A percentile compares a stretch with the other conserved stretches of the same genome.
Evolutionary conservation across 768 basidiomycete genomes (phyloP).

Genomic region (Chiua virens): DNA sequence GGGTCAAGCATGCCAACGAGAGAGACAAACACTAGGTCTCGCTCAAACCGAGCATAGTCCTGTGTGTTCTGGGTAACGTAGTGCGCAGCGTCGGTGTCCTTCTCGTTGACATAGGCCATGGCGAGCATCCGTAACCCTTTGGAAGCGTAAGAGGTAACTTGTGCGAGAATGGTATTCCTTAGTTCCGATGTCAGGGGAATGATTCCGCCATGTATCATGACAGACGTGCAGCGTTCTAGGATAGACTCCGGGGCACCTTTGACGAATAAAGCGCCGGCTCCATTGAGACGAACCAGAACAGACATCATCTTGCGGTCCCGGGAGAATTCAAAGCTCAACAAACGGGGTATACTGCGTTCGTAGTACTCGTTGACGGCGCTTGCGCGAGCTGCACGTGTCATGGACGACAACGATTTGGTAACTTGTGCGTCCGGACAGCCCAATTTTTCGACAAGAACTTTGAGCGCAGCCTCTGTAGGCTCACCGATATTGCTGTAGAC

Average conservation of each 20-base stretch:
- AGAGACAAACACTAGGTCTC: conserved; percentile 89
- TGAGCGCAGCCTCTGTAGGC: conserved; percentile 96
- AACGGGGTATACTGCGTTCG: conserved; percentile 70
- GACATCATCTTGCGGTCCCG: conserved; percentile 99
- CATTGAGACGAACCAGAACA: conserved; percentile 75
- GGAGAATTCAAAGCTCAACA: conserved; percentile 96
- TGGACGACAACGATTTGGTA: conserved; percentile 52
- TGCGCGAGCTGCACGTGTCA: conserved; percentile 63
- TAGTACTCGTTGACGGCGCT: conserved; percentile 85
- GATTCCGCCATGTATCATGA: conserved; percentile 60
- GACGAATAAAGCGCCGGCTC: conserved; percentile 78
- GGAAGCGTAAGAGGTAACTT: conserved; percentile 71
- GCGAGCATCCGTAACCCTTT: conserved; percentile 90
- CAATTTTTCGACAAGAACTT: conserved; percentile 93
- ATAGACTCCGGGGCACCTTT: conserved; percentile 98
- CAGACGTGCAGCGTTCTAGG: conserved; percentile 81
- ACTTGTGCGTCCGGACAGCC: conserved; percentile 66
- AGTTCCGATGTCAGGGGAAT: conserved; percentile 66
- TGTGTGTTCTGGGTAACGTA: conserved; percentile 77
- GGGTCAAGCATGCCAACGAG: conserved; percentile 98
- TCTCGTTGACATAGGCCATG: conserved; percentile 79
- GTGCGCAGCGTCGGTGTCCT: conserved; percentile 74
- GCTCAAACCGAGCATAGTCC: conserved; percentile 90
- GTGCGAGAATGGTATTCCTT: conserved; percentile 58
- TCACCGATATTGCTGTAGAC: conserved; percentile 86